phyloP scores from a whole-genome alignment of 2,329 filamentous ascomycete species.

The Elsinoe perseae region DNA sequence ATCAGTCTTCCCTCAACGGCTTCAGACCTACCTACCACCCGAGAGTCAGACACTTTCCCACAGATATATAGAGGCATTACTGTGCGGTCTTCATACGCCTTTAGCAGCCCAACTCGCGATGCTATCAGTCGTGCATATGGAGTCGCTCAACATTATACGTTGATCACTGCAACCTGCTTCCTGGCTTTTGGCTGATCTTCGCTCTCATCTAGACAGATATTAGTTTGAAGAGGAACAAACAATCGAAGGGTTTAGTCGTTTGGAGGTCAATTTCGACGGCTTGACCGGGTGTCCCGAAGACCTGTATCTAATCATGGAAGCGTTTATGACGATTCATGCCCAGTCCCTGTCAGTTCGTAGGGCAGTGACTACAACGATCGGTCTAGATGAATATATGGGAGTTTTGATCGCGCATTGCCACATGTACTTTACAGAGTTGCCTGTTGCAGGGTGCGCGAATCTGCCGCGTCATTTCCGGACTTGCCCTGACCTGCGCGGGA shows the following conservation, averaged over 20 bases:
- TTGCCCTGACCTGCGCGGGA: no score
- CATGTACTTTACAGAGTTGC: no score
- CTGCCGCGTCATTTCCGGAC: no score
- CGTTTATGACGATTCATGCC: no score
- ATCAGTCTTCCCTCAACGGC: slow-evolving; percentile 18
- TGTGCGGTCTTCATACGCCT: slow-evolving; percentile 34
- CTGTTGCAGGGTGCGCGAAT: no score
- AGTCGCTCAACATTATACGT: slow-evolving; percentile 39
- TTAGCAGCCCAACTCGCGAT: slow-evolving; percentile 35
- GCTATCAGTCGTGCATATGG: slow-evolving; percentile 43
- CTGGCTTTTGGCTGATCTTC: slow-evolving; percentile 25
- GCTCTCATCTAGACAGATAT: slow-evolving; percentile 29
- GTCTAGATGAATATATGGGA: no score
- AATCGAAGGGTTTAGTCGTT: slow-evolving; percentile 31
- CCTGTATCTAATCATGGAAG: no score
- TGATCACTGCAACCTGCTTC: slow-evolving; percentile 32
- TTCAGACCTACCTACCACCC: slow-evolving; percentile 16
- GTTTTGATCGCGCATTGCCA: no score
- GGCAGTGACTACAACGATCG: no score
- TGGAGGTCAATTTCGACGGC: slow-evolving; percentile 11
- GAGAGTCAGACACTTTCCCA: slow-evolving; percentile 23
- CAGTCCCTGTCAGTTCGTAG: no score
- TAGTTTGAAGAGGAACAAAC: slow-evolving; percentile 29
- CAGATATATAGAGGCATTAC: slow-evolving; percentile 32
- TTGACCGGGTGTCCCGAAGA: no score